Conservation (phyloP, 2,329 filamentous ascomycete species). For the Furcasterigmium sp. region DNA sequence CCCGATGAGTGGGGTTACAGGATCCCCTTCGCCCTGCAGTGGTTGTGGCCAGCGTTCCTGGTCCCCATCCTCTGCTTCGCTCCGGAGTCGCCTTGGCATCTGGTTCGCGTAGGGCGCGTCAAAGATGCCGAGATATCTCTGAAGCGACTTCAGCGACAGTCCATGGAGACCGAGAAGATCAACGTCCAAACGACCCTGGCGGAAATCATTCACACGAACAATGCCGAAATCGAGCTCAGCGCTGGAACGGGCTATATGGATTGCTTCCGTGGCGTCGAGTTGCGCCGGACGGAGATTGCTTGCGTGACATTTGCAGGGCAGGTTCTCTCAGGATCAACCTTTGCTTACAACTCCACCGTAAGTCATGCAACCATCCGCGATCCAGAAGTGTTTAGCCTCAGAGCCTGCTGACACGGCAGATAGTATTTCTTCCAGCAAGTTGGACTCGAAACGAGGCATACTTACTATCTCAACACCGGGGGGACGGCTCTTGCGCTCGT, state of each 20-base stretch:
- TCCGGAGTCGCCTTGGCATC: conserved; percentile 46
- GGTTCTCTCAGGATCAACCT: conserved; percentile 30
- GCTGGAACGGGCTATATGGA: background rate
- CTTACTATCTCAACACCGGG: conserved; percentile 33
- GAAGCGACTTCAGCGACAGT: conserved; percentile 27
- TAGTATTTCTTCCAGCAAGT: conserved; percentile 39
- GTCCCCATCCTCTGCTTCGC: conserved; percentile 35
- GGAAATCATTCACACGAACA: background rate
- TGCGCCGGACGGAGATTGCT: conserved; percentile 39
- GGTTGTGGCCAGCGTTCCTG: conserved; percentile 41
- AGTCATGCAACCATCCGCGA: too few relatives aligned
- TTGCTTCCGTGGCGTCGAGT: conserved; percentile 4
- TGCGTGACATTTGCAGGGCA: conserved; percentile 33
- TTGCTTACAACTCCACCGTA: conserved; percentile 26
- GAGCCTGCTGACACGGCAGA: too few relatives aligned
- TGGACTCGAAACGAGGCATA: conserved; percentile 29
- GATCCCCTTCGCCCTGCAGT: conserved; percentile 44
- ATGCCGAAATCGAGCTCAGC: background rate
- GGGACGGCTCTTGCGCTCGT: conserved; percentile 38
- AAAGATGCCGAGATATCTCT: conserved; percentile 33
- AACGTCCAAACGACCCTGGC: conserved; percentile 21
- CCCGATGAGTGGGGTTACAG: conserved; percentile 37
- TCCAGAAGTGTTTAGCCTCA: too few relatives aligned
- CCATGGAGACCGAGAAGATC: conserved; percentile 19
- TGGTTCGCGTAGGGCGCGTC: conserved; percentile 32